phyloP scores from a whole-genome alignment of 352 stramenopile species.

The Thalassiosira livingstoniorum region DNA sequence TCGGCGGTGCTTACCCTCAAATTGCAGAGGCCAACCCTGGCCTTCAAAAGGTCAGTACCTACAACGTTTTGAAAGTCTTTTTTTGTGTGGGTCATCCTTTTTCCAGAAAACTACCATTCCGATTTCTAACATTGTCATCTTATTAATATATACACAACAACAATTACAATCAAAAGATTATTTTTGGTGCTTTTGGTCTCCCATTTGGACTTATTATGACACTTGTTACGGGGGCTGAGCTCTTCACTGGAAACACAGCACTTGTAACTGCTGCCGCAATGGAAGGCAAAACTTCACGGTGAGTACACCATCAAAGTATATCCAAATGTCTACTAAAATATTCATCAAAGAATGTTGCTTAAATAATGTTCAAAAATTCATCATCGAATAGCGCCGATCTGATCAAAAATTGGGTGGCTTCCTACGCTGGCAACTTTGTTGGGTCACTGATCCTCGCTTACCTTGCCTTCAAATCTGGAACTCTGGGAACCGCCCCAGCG shows the following conservation, averaged over 20 bases:
- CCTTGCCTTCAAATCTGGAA: slow-evolving; percentile 80
- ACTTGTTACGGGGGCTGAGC: slow-evolving; percentile 86
- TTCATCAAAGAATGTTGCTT: too few species aligned
- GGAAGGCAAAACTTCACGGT: slow-evolving; percentile 87
- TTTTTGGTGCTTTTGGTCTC: slow-evolving; percentile 85
- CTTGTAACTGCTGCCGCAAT: slow-evolving; percentile 84
- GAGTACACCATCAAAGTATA: too few species aligned
- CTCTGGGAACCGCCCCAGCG: slow-evolving; percentile 69
- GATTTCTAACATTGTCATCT: neutral
- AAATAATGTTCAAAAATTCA: too few species aligned
- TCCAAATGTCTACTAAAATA: too few species aligned
- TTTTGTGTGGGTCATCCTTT: too few species aligned
- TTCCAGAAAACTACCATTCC: neutral
- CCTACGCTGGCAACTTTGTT: slow-evolving; percentile 87
- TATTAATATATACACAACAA: neutral
- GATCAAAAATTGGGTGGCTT: slow-evolving; percentile 85
- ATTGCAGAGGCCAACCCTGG: slow-evolving; percentile 85
- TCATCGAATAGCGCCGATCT: too few species aligned
- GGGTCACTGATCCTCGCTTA: slow-evolving; percentile 83
- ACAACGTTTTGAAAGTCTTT: neutral
- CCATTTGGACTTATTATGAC: slow-evolving; percentile 90
- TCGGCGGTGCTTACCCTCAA: slow-evolving; percentile 83
- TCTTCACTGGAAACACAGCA: slow-evolving; percentile 89
- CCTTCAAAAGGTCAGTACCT: slow-evolving; percentile 84
- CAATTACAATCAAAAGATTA: slow-evolving; percentile 67